Conservation (phyloP, 73 alveolate genomes). For the Symbiodinium natans region DNA sequence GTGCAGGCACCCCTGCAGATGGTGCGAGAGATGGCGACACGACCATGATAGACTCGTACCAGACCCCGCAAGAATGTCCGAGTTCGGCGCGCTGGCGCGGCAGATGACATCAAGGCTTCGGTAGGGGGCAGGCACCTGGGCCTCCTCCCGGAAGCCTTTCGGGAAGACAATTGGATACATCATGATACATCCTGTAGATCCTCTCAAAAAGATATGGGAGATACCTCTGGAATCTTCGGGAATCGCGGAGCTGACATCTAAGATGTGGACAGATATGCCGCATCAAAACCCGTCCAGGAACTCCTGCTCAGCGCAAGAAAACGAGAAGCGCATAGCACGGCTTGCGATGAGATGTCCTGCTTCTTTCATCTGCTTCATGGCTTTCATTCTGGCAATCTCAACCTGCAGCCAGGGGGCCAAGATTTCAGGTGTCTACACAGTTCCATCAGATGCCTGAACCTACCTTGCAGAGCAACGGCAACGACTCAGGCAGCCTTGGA, state of each 20-base stretch:
- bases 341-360: not conserved
- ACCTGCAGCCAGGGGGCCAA: not conserved
- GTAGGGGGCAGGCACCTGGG: conserved; percentile 39
- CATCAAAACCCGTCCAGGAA: conserved; percentile 42
- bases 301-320: not conserved
- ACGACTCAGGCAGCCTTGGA: not conserved
- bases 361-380: not conserved
- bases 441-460: not conserved
- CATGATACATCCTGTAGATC: too few species aligned
- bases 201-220: too few species aligned
- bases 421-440: not conserved
- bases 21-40: not conserved
- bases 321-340: not conserved
- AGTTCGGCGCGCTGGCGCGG: conserved; percentile 20
- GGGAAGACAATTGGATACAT: too few species aligned
- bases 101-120: conserved; percentile 25
- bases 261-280: conserved; percentile 2
- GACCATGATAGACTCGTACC: not conserved
- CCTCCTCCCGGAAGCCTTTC: conserved; percentile 42
- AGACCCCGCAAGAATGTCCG: not conserved
- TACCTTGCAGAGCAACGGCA: not conserved
- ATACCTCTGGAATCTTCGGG: too few species aligned
- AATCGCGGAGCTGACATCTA: too few species aligned
- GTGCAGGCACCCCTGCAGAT: not conserved
- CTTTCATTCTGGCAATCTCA: not conserved